phyloP scores from a whole-genome alignment of 2,329 filamentous ascomycete genomes.

The Trichoderma sp. region DNA sequence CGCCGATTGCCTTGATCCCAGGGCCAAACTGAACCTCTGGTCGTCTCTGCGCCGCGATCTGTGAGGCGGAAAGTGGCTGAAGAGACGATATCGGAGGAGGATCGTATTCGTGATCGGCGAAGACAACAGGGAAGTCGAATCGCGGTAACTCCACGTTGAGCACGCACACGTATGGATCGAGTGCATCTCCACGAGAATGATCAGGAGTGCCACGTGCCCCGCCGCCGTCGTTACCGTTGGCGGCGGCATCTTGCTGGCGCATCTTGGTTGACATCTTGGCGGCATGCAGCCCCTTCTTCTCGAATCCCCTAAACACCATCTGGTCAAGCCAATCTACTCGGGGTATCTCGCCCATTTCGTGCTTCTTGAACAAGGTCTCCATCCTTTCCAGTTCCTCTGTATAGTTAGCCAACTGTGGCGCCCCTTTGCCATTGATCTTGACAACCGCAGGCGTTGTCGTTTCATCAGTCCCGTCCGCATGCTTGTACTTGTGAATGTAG shows the following conservation, averaged over 20 bases:
- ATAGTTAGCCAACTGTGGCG: slow-evolving; percentile 65
- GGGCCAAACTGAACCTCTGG: slow-evolving; percentile 90
- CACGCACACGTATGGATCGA: slow-evolving; percentile 65
- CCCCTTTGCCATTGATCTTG: slow-evolving; percentile 55
- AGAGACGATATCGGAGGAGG: slow-evolving; percentile 79
- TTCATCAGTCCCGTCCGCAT: slow-evolving; percentile 81
- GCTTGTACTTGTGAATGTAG: slow-evolving; percentile 75
- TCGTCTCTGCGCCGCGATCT: slow-evolving; percentile 74
- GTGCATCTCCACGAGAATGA: slow-evolving; percentile 48
- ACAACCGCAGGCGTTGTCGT: slow-evolving; percentile 74
- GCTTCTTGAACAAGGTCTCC: slow-evolving; percentile 90
- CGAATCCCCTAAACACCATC: slow-evolving; percentile 86
- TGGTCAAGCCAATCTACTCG: slow-evolving; percentile 95
- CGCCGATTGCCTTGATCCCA: slow-evolving; percentile 73
- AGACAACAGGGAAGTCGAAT: slow-evolving; percentile 95
- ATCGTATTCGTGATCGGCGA: slow-evolving; percentile 90
- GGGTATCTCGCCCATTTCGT: slow-evolving; percentile 95
- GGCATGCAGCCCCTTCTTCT: slow-evolving; percentile 70
- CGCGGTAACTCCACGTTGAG: slow-evolving; percentile 90
- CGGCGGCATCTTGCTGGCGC: slow-evolving; percentile 51
- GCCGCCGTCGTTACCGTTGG: slow-evolving; percentile 35
- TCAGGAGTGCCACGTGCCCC: slow-evolving; percentile 39
- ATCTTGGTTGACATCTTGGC: slow-evolving; percentile 66
- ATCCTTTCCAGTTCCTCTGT: slow-evolving; percentile 85
- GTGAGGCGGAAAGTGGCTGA: slow-evolving; percentile 58